Base-by-base conservation (phyloP, 2,329 filamentous ascomycete species). In the Neonectria neomacrospora region DNA sequence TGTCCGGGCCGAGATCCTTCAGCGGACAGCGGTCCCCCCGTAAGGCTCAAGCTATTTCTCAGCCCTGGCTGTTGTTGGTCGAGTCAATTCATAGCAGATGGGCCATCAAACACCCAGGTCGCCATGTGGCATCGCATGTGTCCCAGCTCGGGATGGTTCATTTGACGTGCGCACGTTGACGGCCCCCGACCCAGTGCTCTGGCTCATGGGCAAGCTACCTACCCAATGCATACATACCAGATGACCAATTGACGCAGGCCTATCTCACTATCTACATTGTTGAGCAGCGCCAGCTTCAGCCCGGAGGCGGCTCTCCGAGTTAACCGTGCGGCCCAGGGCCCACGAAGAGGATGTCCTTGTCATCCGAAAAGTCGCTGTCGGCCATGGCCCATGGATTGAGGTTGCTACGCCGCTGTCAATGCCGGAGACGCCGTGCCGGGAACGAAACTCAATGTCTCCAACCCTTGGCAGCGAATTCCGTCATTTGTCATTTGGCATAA, bases 51-150 rank as follows among this genome's bases (percentile, higher is more conserved):
- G 53, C 51, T 51, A 51, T 58, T 58, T 22, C 63, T 54, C 48
- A 23, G 48, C 41, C 52, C 53, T 54, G 22, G 32, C 45, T 67
- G 32, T 63, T 52, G 62, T 64, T 70, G 62, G 54, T 28, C 44
- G 28, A 23, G 28, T 32, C 32, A 57, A 51, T 45, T 51, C n/a
- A n/a, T n/a, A n/a, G 48, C 34, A 32, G 30, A 54, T 67, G 60
- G 54, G 48, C 34, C 39, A 45, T 54, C n/a, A 47, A 28, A 20
- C 48, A 54, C 52, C 56, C 58, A 63, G 64, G 56, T 54, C 54
- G 61, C 68, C 67, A 67, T 71, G 70, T 71, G 70, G 70, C 67
- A 70, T 56, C 55, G 62, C 58, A 48, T 44, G 47, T 61, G 62
- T 58, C 54, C 64, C 57, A 54, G 56, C 51, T 55, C 60, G 60